Conservation (phyloP, 108 stramenopile species). For the Skeletonema costatum region DNA sequence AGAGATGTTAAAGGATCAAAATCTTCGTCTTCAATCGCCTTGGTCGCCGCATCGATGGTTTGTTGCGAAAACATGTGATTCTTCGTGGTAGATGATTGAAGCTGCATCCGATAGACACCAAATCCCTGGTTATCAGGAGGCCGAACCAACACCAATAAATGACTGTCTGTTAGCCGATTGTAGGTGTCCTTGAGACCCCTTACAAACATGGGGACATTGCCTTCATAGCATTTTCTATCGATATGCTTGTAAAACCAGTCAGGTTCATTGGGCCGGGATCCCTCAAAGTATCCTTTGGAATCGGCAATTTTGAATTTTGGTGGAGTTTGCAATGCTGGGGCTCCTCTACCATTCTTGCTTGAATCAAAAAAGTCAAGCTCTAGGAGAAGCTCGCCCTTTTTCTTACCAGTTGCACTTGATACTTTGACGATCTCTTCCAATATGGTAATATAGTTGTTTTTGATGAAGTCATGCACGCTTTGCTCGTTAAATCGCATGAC, state of each 20-base stretch:
- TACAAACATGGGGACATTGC: too few species aligned
- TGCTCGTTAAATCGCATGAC: not conserved
- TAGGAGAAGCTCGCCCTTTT: slow-evolving; percentile 10
- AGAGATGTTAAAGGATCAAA: not conserved
- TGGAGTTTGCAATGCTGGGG: slow-evolving; percentile 17
- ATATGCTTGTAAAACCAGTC: slow-evolving; percentile 27
- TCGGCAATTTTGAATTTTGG: slow-evolving; percentile 18
- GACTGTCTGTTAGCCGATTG: not conserved
- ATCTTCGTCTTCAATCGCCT: not conserved
- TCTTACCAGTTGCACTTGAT: not conserved
- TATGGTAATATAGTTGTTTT: slow-evolving; percentile 12
- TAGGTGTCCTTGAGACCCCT: not conserved
- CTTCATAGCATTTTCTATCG: not conserved
- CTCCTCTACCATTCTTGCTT: not conserved
- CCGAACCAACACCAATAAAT: not conserved
- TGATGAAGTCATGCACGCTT: not conserved
- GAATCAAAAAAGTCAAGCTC: slow-evolving; percentile 16
- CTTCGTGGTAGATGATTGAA: not conserved
- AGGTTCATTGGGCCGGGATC: slow-evolving; percentile 18
- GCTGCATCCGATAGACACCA: not conserved
- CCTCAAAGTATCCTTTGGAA: slow-evolving; percentile 16
- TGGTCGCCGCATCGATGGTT: not conserved
- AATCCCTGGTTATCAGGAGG: not conserved
- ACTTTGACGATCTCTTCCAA: slow-evolving; percentile 10
- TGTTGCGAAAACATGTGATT: not conserved